Conservation (phyloP, 2,329 filamentous ascomycete species). For the Colletotrichum trifolii region DNA sequence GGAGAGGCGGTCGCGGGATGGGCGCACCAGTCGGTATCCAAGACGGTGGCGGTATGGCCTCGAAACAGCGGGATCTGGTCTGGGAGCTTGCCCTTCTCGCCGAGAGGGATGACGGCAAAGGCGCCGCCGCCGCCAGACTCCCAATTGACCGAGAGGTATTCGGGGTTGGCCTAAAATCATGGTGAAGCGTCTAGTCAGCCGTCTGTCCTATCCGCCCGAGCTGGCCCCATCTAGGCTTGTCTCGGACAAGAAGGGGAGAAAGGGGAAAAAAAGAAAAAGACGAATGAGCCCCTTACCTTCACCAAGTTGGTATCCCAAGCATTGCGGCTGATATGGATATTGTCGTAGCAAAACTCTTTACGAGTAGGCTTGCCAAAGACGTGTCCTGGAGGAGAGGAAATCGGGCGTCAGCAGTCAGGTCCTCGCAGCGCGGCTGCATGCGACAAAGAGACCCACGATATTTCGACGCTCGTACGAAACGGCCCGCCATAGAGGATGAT, state of each 20-base stretch:
- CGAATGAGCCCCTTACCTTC: conserved; percentile 73
- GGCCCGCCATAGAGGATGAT: conserved; percentile 64
- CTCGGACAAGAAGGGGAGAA: conserved; percentile 4
- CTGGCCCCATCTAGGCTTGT: conserved; percentile 14
- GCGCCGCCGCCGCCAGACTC: conserved; percentile 95
- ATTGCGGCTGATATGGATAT: conserved; percentile 96
- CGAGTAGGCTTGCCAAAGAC: conserved; percentile 95
- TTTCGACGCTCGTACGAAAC: conserved; percentile 76
- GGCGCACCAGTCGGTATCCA: conserved; percentile 94
- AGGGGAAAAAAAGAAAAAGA: conserved; percentile 1
- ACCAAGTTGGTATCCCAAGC: conserved; percentile 99
- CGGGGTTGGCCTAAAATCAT: conserved; percentile 84
- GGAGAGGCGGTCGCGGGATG: conserved; percentile 42
- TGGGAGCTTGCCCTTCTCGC: conserved; percentile 89
- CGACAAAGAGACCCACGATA: conserved; percentile 64
- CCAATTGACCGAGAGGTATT: conserved; percentile 98
- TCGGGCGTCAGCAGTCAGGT: conserved; percentile 39
- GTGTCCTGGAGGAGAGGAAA: conserved; percentile 74
- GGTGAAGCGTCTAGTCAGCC: conserved; percentile 15
- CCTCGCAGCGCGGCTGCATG: conserved; percentile 43
- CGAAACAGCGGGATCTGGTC: conserved; percentile 95
- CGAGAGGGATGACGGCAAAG: conserved; percentile 93
- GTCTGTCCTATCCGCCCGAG: not conserved
- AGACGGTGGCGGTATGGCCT: conserved; percentile 92
- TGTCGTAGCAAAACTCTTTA: conserved; percentile 99